Percentiles rank a stretch among this genome's conserved stretches.
Conservation (phyloP, 352 stramenopile species). For the Sclerospora graminicola region DNA sequence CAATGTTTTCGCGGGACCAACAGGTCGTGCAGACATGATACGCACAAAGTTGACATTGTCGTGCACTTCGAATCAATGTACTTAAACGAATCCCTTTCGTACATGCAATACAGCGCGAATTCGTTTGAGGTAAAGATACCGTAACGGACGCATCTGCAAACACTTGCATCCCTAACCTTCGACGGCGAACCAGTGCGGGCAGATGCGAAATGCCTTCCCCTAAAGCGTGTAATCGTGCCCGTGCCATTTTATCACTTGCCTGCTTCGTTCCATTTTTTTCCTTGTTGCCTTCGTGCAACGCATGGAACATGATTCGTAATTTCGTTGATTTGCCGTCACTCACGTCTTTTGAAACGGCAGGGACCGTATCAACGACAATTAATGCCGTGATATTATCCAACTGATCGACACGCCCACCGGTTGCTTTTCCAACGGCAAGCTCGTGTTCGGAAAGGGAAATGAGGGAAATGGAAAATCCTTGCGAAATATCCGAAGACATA, state of each 20-base stretch:
- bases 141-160: slow-evolving; percentile 10
- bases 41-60: slow-evolving; percentile 31
- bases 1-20: slow-evolving; percentile 27
- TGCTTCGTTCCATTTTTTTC: background rate
- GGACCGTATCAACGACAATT: slow-evolving; percentile 25
- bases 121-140: slow-evolving; percentile 4
- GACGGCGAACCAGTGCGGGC: slow-evolving; percentile 21
- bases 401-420: slow-evolving; percentile 28
- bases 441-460: slow-evolving; percentile 21
- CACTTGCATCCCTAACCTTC: slow-evolving; percentile 26
- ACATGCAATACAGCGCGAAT: slow-evolving; percentile 33
- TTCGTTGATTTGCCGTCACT: slow-evolving; percentile 5
- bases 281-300: slow-evolving; percentile 2
- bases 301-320: slow-evolving; percentile 29
- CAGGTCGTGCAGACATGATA: slow-evolving; percentile 39
- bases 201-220: slow-evolving; percentile 20
- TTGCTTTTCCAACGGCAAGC: slow-evolving; percentile 20
- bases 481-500: background rate
- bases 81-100: slow-evolving; percentile 30
- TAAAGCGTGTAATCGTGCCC: slow-evolving; percentile 14
- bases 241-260: slow-evolving; percentile 17
- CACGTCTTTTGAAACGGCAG: slow-evolving; percentile 6
- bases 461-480: slow-evolving; percentile 23
- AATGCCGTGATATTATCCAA: slow-evolving; percentile 24
- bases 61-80: slow-evolving; percentile 10